Evolutionary conservation across 2,329 filamentous ascomycete genomes (phyloP).

Genomic region (Metarhizium guizhouense): DNA sequence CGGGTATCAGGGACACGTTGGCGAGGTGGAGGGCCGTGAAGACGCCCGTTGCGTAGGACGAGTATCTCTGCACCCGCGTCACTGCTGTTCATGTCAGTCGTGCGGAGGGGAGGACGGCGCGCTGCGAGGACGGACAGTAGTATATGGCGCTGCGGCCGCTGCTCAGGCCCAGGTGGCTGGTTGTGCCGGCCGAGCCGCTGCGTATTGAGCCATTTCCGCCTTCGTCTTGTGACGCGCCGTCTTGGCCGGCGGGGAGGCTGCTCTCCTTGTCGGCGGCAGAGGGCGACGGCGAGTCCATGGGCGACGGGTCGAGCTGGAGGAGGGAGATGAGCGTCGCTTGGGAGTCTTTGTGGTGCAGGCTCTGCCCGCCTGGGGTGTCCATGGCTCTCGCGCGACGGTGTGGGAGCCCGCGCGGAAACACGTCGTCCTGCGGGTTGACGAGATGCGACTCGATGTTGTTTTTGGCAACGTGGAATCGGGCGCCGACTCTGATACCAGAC

Average conservation of each 20-base stretch:
- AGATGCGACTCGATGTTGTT: no score
- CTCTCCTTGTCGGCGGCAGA: slow-evolving; percentile 13
- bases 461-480: no score
- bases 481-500: no score
- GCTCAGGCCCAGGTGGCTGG: slow-evolving; percentile 42
- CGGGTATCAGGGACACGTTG: slow-evolving; percentile 75
- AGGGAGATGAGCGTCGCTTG: slow-evolving; percentile 55
- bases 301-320: slow-evolving; percentile 71
- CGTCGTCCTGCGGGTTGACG: no score
- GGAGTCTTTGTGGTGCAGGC: slow-evolving; percentile 28
- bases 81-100: slow-evolving; percentile 9
- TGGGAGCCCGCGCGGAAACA: no score
- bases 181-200: slow-evolving; percentile 30
- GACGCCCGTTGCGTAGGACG: slow-evolving; percentile 72
- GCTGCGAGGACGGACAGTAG: slow-evolving; percentile 51
- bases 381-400: slow-evolving; percentile 1
- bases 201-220: slow-evolving; percentile 23
- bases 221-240: slow-evolving; percentile 15
- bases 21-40: slow-evolving; percentile 70
- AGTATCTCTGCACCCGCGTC: slow-evolving; percentile 71
- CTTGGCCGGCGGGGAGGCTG: slow-evolving; percentile 23
- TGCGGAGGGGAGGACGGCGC: neutral
- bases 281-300: slow-evolving; percentile 51
- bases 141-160: slow-evolving; percentile 60
- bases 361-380: slow-evolving; percentile 7